phyloP scores from a whole-genome alignment of 106 monocot genomes.

The Platanthera guangdongensis region DNA sequence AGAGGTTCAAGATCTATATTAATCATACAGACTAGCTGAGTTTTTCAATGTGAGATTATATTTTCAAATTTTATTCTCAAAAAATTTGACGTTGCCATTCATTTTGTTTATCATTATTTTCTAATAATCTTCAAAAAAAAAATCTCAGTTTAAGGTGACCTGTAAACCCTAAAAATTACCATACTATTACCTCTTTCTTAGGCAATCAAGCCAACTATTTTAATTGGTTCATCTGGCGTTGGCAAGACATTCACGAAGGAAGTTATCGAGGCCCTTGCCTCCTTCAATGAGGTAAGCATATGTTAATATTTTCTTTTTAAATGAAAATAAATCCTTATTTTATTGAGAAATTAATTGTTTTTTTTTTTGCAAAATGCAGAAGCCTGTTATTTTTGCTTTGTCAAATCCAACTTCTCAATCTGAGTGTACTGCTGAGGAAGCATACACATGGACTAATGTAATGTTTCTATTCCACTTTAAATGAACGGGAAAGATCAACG shows the following conservation, averaged over 20 bases:
- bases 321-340: neutral
- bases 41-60: too few relatives aligned
- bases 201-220: conserved; percentile 84
- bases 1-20: too few relatives aligned
- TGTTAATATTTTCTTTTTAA: neutral
- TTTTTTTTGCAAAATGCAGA: conserved; percentile 31
- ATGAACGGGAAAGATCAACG: neutral
- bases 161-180: too few relatives aligned
- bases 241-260: conserved; percentile 89
- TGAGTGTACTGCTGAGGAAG: conserved; percentile 73
- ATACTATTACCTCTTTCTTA: conserved; percentile 7
- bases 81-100: too few relatives aligned
- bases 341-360: neutral
- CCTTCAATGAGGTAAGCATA: conserved; percentile 72
- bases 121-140: too few relatives aligned
- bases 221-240: conserved; percentile 87
- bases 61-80: too few relatives aligned
- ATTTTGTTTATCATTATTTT: too few relatives aligned
- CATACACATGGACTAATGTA: conserved; percentile 63
- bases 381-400: conserved; percentile 50
- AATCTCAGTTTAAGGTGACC: too few relatives aligned
- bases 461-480: neutral
- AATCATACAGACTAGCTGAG: too few relatives aligned
- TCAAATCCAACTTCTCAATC: conserved; percentile 79
- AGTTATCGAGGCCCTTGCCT: conserved; percentile 78